These are phyloP conservation scores for Huiozyma sinensis DNA, from an alignment of 805 yeast genomes.

Conservation along the genomic window DNA sequence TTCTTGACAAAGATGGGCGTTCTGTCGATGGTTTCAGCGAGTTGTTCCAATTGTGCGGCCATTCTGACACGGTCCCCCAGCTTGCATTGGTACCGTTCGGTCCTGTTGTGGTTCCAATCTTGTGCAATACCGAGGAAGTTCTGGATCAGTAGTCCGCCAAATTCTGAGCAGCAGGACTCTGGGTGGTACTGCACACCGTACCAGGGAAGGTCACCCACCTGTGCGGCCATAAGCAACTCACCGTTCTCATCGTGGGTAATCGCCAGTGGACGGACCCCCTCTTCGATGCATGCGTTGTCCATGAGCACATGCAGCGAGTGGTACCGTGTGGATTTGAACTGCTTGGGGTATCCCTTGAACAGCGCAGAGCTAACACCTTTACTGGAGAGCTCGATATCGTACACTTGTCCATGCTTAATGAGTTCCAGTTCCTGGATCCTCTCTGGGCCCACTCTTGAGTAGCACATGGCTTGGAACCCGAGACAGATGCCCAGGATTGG, in stretches of 20 bases:
- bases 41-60: not conserved
- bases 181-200: constrained; percentile 97
- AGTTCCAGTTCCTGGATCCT: constrained; percentile 39
- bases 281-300: constrained; percentile 2
- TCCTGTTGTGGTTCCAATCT: constrained; percentile 10
- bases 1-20: constrained; percentile 12
- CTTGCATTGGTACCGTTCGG: not conserved
- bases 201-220: constrained; percentile 51
- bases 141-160: constrained; percentile 47
- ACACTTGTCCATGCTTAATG: constrained; percentile 82
- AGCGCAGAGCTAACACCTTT: constrained; percentile 21
- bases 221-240: constrained; percentile 67
- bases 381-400: constrained; percentile 30
- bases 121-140: constrained; percentile 39
- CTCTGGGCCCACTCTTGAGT: constrained; percentile 41
- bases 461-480: constrained; percentile 80
- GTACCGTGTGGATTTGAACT: constrained; percentile 68
- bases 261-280: constrained; percentile 47
- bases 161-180: constrained; percentile 75
- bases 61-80: not conserved
- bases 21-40: constrained; percentile 18
- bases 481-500: constrained; percentile 89
- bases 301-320: constrained; percentile 68
- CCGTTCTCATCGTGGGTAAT: constrained; percentile 37
- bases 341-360: constrained; percentile 32